Evolutionary conservation across 139 green algal species (phyloP).

Genomic region (Pleodorina starrii): DNA sequence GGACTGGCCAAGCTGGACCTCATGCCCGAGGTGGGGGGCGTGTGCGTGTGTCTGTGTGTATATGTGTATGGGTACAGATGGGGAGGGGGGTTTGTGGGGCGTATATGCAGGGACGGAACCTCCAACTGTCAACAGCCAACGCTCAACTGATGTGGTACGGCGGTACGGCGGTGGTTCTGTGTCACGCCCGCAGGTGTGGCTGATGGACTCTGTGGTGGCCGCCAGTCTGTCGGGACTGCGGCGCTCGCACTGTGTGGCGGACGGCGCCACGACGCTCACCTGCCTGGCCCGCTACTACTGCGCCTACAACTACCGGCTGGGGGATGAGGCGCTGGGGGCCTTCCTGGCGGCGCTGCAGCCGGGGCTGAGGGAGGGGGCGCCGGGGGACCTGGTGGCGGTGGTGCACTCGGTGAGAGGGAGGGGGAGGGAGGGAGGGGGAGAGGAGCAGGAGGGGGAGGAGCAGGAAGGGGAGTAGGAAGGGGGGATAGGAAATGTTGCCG

Average conservation of each 20-base stretch:
- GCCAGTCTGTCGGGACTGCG: slow-evolving; percentile 8
- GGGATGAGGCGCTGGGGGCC: slow-evolving; percentile 42
- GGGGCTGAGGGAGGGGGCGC: slow-evolving; percentile 28
- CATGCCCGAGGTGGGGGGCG: slow-evolving; percentile 61
- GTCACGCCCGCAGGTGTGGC: too few relatives aligned
- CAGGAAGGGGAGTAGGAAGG: too few relatives aligned
- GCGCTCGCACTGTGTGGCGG: slow-evolving; percentile 26
- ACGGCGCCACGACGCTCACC: slow-evolving; percentile 56
- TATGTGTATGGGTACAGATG: too few relatives aligned
- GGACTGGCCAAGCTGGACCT: slow-evolving; percentile 54
- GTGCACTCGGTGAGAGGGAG: slow-evolving; percentile 50
- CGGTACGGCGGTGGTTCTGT: too few relatives aligned
- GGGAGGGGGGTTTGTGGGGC: too few relatives aligned
- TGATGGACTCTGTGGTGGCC: slow-evolving; percentile 43
- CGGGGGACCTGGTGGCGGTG: slow-evolving; percentile 57
- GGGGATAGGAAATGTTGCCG: too few relatives aligned
- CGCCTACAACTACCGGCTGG: slow-evolving; percentile 53
- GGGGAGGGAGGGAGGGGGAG: background rate
- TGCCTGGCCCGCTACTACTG: slow-evolving; percentile 54
- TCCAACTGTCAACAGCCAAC: too few relatives aligned
- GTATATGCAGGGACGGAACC: too few relatives aligned
- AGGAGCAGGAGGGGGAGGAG: too few relatives aligned
- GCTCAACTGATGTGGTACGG: too few relatives aligned
- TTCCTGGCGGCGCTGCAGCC: slow-evolving; percentile 53
- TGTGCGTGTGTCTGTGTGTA: too few relatives aligned